phyloP scores from a whole-genome alignment of 139 green algal species.

The Picochlorum sp. region DNA sequence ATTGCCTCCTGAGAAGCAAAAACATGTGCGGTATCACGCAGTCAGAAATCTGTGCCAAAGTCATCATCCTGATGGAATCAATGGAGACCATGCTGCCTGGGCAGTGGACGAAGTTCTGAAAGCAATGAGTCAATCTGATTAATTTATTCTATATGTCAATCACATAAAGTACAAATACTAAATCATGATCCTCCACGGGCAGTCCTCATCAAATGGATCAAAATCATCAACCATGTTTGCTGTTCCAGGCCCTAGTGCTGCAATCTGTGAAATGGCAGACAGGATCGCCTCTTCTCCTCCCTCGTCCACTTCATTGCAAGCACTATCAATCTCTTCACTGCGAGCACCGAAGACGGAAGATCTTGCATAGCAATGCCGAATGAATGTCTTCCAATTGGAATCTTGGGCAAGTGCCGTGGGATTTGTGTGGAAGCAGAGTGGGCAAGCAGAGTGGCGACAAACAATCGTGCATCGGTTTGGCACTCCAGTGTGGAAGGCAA shows the following conservation, averaged over 20 bases:
- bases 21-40: no score
- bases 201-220: no score
- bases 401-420: conserved; percentile 53
- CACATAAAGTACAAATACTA: background rate
- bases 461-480: conserved; percentile 60
- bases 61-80: no score
- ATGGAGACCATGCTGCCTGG: no score
- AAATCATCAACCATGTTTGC: background rate
- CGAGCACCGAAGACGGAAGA: conserved; percentile 25
- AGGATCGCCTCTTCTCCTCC: background rate
- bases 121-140: background rate
- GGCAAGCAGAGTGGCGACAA: conserved; percentile 44
- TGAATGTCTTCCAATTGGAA: conserved; percentile 59
- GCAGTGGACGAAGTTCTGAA: background rate
- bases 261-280: conserved; percentile 20
- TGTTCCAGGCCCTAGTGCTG: background rate
- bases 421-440: conserved; percentile 71
- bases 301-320: background rate
- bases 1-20: no score
- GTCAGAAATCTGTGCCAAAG: no score
- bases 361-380: conserved; percentile 44
- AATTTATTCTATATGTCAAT: conserved; percentile 2
- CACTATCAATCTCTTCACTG: background rate
- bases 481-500: conserved; percentile 79
- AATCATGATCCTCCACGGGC: no score